Conservation (phyloP, 768 basidiomycete species). For the Phaffia australis region DNA sequence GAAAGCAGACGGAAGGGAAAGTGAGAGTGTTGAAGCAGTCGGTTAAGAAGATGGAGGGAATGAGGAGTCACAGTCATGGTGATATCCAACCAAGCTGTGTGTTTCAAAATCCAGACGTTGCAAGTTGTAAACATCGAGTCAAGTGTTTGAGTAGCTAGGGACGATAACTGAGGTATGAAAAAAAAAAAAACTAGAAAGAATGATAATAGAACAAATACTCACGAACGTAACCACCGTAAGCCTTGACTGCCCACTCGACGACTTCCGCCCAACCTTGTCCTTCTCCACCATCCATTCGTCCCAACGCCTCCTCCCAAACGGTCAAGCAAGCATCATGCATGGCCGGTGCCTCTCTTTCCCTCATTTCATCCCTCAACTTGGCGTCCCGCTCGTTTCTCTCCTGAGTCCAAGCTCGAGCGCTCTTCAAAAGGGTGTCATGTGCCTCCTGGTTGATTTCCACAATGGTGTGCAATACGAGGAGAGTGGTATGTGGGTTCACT, state of each 20-base stretch:
- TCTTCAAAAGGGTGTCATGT: constrained; percentile 87
- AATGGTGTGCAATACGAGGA: constrained; percentile 81
- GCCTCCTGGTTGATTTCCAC: constrained; percentile 94
- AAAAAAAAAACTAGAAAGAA: not conserved
- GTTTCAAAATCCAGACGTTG: constrained; percentile 24
- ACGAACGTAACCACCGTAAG: constrained; percentile 91
- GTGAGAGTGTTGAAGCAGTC: constrained; percentile 56
- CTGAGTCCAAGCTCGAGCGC: constrained; percentile 61
- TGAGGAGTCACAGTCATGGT: constrained; percentile 85
- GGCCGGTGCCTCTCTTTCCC: constrained; percentile 68
- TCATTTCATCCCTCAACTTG: constrained; percentile 74
- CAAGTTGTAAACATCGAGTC: not conserved
- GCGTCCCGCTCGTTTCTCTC: constrained; percentile 69
- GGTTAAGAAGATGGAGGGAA: constrained; percentile 74
- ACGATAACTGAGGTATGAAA: not conserved
- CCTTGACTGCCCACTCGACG: constrained; percentile 83
- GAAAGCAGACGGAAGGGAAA: constrained; percentile 73
- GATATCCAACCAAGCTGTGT: constrained; percentile 90
- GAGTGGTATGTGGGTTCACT: constrained; percentile 72
- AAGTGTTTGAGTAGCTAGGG: constrained; percentile 14
- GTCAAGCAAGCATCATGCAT: constrained; percentile 81
- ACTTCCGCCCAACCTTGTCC: constrained; percentile 54
- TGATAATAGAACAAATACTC: constrained; percentile 38
- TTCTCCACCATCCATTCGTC: constrained; percentile 44
- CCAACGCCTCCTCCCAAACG: constrained; percentile 53